Percentiles rank a stretch among this genome's conserved stretches.
These are phyloP conservation scores for Nicotiana benthamiana DNA, from an alignment of 257 asterid species.

Conservation along the genomic window DNA sequence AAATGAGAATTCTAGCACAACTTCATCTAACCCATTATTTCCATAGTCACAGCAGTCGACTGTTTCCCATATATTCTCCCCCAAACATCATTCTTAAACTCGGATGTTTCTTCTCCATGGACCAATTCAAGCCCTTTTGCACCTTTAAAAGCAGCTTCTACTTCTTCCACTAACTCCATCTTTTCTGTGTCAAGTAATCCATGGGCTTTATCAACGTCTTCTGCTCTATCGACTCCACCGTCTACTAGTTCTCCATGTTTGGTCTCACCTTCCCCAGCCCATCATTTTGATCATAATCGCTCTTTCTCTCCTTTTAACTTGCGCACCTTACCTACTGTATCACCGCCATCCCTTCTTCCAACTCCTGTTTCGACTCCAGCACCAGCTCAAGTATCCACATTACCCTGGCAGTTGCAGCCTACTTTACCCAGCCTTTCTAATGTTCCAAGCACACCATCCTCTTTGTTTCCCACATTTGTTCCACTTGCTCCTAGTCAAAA, in stretches of 20 bases:
- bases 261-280: neutral
- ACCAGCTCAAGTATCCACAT: neutral
- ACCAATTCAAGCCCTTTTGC: neutral
- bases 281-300: neutral
- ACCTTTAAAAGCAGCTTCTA: neutral
- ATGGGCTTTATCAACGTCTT: neutral
- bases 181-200: neutral
- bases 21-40: neutral
- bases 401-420: neutral
- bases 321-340: neutral
- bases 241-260: neutral
- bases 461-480: neutral
- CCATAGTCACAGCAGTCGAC: neutral
- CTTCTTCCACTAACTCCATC: neutral
- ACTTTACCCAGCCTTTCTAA: neutral
- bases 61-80: neutral
- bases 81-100: neutral
- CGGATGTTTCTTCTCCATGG: neutral
- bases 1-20: neutral
- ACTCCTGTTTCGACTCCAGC: neutral
- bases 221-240: neutral
- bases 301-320: neutral
- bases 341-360: neutral
- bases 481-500: neutral
- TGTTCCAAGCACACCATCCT: neutral